Evolutionary conservation across 768 basidiomycete genomes (phyloP).

Genomic region (Asterophora parasitica): DNA sequence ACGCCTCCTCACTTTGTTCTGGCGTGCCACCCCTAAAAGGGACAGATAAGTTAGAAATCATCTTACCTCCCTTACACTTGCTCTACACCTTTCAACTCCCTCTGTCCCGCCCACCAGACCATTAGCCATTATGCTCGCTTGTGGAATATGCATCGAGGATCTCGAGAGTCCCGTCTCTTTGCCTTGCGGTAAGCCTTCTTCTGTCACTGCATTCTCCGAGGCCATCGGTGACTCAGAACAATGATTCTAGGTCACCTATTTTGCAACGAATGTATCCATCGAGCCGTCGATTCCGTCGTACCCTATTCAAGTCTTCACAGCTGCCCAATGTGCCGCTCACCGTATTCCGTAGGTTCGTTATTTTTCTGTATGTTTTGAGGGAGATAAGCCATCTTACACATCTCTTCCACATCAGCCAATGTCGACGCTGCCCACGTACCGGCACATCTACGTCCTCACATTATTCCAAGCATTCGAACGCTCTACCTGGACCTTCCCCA

Average conservation of each 20-base stretch:
- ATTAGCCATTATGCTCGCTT: conserved; percentile 37
- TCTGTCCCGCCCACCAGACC: not conserved
- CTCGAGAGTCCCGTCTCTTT: conserved; percentile 52
- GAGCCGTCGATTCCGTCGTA: conserved; percentile 42
- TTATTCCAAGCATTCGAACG: conserved; percentile 54
- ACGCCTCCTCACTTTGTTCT: not conserved
- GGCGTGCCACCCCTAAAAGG: not conserved
- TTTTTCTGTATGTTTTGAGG: not conserved
- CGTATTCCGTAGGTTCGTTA: conserved; percentile 50
- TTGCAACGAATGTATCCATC: conserved; percentile 55
- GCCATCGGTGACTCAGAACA: conserved; percentile 1
- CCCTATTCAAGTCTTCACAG: conserved; percentile 42
- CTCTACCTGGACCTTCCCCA: conserved; percentile 41
- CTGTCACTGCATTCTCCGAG: not conserved
- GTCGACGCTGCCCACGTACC: conserved; percentile 48
- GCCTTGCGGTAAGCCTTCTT: conserved; percentile 52
- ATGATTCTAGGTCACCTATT: conserved; percentile 53
- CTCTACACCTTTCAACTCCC: conserved; percentile 1
- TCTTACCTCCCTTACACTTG: not conserved
- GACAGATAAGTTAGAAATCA: conserved; percentile 13
- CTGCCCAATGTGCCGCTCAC: conserved; percentile 54
- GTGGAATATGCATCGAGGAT: conserved; percentile 57
- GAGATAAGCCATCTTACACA: not conserved
- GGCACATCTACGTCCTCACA: conserved; percentile 51
- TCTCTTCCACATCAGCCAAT: conserved; percentile 28